phyloP scores from a whole-genome alignment of 2,329 filamentous ascomycete species.

The Pseudohalonectria lignicola region DNA sequence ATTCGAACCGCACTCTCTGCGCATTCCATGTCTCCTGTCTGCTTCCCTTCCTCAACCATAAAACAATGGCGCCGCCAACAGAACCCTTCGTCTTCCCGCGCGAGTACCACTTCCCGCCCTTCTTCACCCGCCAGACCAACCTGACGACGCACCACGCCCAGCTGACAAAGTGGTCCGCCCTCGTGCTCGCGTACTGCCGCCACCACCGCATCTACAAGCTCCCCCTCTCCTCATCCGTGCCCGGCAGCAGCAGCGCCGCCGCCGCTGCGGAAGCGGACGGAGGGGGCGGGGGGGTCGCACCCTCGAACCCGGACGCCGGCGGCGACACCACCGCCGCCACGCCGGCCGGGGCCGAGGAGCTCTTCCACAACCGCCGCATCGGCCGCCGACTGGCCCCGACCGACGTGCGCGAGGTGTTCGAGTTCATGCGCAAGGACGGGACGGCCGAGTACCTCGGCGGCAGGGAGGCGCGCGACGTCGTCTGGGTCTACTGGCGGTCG shows the following conservation, averaged over 20 bases:
- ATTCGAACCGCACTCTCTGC: no score
- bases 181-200: constrained; percentile 76
- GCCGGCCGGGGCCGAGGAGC: constrained; percentile 21
- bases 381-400: constrained; percentile 35
- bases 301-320: not conserved
- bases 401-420: constrained; percentile 47
- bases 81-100: constrained; percentile 43
- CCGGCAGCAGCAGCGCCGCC: constrained; percentile 32
- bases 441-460: constrained; percentile 53
- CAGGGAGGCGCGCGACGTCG: constrained; percentile 36
- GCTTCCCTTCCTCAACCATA: no score
- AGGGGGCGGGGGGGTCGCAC: constrained; percentile 14
- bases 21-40: no score
- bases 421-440: constrained; percentile 47
- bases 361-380: constrained; percentile 48
- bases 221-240: constrained; percentile 33
- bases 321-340: constrained; percentile 25
- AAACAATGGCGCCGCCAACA: constrained; percentile 2
- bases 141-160: constrained; percentile 63
- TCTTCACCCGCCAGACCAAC: constrained; percentile 76
- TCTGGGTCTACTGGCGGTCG: constrained; percentile 75
- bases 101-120: constrained; percentile 68
- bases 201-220: constrained; percentile 69
- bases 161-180: constrained; percentile 72
- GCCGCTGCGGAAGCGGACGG: no score